phyloP scores from a whole-genome alignment of 768 basidiomycete species.

The Boletus subcaerulescens region DNA sequence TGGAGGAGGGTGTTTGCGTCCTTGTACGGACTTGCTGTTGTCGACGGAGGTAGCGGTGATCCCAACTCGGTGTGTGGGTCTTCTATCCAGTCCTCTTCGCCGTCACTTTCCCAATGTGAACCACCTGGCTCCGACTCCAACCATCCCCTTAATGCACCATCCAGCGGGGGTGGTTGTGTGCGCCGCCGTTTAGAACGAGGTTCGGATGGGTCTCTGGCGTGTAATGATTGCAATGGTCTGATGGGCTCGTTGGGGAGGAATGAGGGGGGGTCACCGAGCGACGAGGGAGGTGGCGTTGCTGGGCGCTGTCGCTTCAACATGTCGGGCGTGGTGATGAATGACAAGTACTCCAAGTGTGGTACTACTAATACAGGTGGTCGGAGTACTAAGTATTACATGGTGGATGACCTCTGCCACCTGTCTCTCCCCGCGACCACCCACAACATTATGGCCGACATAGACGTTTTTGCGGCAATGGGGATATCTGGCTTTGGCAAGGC shows the following conservation, averaged over 20 bases:
- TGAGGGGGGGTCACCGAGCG: constrained; percentile 25
- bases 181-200: constrained; percentile 53
- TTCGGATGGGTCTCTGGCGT: constrained; percentile 12
- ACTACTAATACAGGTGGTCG: constrained; percentile 16
- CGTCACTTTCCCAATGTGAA: constrained; percentile 23
- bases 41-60: neutral
- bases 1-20: constrained; percentile 63
- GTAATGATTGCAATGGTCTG: constrained; percentile 11
- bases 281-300: constrained; percentile 40
- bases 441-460: constrained; percentile 52
- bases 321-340: constrained; percentile 5
- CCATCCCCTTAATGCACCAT: constrained; percentile 54
- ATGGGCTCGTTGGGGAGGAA: constrained; percentile 12
- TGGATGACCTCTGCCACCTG: constrained; percentile 19
- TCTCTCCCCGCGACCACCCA: constrained; percentile 1
- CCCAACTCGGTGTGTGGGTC: constrained; percentile 36
- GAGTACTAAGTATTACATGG: constrained; percentile 15
- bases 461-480: constrained; percentile 80
- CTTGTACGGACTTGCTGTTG: constrained; percentile 45
- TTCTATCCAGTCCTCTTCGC: constrained; percentile 34
- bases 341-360: neutral
- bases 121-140: constrained; percentile 3
- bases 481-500: constrained; percentile 82
- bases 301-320: constrained; percentile 59
- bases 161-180: constrained; percentile 47